Evolutionary conservation across 495 filamentous ascomycete genomes (phyloP).

Genomic region (Pyrenula aspistea): DNA sequence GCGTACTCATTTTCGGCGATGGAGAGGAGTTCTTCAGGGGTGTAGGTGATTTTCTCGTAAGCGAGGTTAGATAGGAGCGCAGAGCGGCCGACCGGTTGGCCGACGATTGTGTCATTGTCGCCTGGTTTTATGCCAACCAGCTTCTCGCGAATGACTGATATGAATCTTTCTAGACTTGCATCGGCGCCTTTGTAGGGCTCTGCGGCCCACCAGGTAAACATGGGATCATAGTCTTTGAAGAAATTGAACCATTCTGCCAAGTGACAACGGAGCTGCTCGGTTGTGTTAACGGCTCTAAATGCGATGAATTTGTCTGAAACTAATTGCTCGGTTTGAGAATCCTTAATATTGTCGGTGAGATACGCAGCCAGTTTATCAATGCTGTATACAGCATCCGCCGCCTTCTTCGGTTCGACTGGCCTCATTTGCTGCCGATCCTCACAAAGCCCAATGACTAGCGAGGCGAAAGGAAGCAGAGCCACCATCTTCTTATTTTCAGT

Average conservation of each 20-base stretch:
- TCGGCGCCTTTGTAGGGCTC: conserved; percentile 23
- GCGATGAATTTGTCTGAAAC: conserved; percentile 24
- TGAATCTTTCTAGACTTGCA: conserved; percentile 11
- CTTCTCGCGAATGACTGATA: conserved; percentile 18
- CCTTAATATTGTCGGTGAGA: conserved; percentile 11
- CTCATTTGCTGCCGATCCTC: conserved; percentile 23
- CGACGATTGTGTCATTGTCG: conserved; percentile 31
- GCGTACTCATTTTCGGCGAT: conserved; percentile 21
- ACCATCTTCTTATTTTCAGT: conserved; percentile 18
- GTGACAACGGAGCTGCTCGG: conserved; percentile 19
- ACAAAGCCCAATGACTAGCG: conserved; percentile 20
- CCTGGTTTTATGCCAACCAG: conserved; percentile 26
- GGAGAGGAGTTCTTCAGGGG: conserved; percentile 34
- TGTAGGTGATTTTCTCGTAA: conserved; percentile 20
- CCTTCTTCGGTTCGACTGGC: conserved; percentile 17
- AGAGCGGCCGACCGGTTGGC: conserved; percentile 34
- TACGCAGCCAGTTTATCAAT: conserved; percentile 10
- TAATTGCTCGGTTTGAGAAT: not conserved
- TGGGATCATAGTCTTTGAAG: conserved; percentile 33
- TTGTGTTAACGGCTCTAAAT: conserved; percentile 22
- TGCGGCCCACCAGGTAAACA: conserved; percentile 37
- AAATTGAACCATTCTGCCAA: conserved; percentile 28
- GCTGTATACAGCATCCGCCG: conserved; percentile 20
- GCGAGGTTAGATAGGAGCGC: conserved; percentile 16
- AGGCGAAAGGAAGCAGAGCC: conserved; percentile 23